These are phyloP conservation scores for Coniochaeta prunicola DNA, from an alignment of 2,329 filamentous ascomycete species.

Conservation along the genomic window DNA sequence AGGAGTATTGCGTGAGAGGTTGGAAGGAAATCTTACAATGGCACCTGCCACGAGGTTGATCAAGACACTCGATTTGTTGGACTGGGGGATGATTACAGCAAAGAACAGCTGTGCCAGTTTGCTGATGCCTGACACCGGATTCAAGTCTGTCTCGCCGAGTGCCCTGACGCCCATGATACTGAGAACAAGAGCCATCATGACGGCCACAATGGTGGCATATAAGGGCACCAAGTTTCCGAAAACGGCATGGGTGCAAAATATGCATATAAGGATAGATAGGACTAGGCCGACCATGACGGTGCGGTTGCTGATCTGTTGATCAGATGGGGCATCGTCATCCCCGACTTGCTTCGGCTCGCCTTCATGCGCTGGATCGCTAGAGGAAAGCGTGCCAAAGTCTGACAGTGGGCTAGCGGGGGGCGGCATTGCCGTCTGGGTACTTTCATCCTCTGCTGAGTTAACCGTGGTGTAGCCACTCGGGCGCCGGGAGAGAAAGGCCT, in stretches of 20 bases:
- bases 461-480: slow-evolving; percentile 15
- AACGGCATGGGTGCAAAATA: slow-evolving; percentile 71
- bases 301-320: slow-evolving; percentile 69
- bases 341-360: neutral
- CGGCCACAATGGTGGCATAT: slow-evolving; percentile 67
- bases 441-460: slow-evolving; percentile 5
- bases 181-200: slow-evolving; percentile 72
- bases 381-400: slow-evolving; percentile 3
- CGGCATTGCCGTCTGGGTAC: neutral
- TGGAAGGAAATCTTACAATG: slow-evolving; percentile 39
- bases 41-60: slow-evolving; percentile 94
- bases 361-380: slow-evolving; percentile 3
- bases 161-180: slow-evolving; percentile 69
- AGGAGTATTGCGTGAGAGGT: neutral
- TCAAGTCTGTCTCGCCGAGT: slow-evolving; percentile 80
- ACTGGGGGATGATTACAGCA: slow-evolving; percentile 76
- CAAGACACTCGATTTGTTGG: slow-evolving; percentile 77
- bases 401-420: slow-evolving; percentile 10
- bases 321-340: slow-evolving; percentile 70
- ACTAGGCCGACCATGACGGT: slow-evolving; percentile 70
- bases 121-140: slow-evolving; percentile 92
- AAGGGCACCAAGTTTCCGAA: slow-evolving; percentile 80
- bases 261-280: slow-evolving; percentile 70
- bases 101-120: slow-evolving; percentile 96
- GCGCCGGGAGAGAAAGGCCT: slow-evolving; percentile 2